These are phyloP conservation scores for Domatiomyces catenatus DNA, from an alignment of 2,329 filamentous ascomycete genomes.

Conservation along the genomic window DNA sequence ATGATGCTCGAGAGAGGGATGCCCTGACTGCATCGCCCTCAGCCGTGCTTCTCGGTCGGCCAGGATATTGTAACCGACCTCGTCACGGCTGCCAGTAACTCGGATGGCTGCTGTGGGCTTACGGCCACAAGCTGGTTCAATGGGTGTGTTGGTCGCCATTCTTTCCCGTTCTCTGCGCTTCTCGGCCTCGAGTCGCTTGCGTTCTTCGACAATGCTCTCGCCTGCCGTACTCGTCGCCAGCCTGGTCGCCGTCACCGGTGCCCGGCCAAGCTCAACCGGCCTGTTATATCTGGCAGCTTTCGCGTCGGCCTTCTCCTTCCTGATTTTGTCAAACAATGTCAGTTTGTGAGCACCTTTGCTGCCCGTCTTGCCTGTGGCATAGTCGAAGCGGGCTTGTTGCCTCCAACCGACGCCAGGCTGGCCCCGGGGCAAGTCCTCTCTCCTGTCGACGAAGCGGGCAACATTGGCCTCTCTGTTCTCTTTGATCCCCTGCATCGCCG, in stretches of 20 bases:
- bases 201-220: constrained; percentile 25
- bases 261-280: constrained; percentile 6
- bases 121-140: not conserved
- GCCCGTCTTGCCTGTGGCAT: constrained; percentile 5
- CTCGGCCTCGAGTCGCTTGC: constrained; percentile 5
- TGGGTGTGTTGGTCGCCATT: constrained; percentile 1
- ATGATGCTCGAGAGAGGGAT: constrained; percentile 2
- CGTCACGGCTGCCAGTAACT: not conserved
- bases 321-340: constrained; percentile 38
- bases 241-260: constrained; percentile 18
- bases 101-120: not conserved
- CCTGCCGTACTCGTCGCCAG: constrained; percentile 24
- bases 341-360: constrained; percentile 27
- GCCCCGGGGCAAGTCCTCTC: constrained; percentile 26
- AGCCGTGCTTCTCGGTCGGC: constrained; percentile 22
- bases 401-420: not conserved
- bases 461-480: constrained; percentile 43
- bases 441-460: constrained; percentile 41
- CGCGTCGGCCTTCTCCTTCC: constrained; percentile 42
- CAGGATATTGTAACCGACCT: constrained; percentile 10
- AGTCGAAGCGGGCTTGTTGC: not conserved
- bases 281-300: constrained; percentile 23
- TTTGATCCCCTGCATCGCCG: constrained; percentile 42
- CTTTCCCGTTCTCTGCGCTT: not conserved
- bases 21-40: constrained; percentile 20